Evolutionary conservation across 225 moss, liverwort and hornwort species (phyloP).

Genomic region (Physcomitrium patens): DNA sequence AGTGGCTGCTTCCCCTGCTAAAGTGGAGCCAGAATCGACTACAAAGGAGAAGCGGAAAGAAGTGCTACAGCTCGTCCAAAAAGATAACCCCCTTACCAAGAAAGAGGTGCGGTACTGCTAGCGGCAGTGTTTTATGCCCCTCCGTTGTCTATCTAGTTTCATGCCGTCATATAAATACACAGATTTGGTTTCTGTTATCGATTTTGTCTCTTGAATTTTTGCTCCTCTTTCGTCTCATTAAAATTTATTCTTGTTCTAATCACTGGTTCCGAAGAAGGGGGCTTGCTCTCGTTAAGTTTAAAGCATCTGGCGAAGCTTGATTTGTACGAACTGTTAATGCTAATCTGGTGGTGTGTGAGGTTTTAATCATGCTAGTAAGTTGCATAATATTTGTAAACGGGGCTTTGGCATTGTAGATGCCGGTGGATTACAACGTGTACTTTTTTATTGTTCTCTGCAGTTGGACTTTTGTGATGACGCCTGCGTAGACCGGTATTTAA

Average conservation of each 20-base stretch:
- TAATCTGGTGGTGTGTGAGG: not conserved
- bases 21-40: constrained; percentile 40
- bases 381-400: not conserved
- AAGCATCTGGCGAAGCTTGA: constrained; percentile 3
- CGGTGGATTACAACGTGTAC: not conserved
- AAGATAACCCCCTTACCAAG: constrained; percentile 40
- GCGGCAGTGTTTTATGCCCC: not conserved
- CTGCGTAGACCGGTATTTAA: constrained; percentile 75
- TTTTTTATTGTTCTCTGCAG: constrained; percentile 43
- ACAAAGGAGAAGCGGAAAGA: constrained; percentile 32
- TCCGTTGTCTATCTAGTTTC: constrained; percentile 10
- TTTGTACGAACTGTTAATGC: not conserved
- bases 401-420: not conserved
- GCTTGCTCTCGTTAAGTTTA: not conserved
- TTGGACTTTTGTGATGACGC: constrained; percentile 76
- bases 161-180: not conserved
- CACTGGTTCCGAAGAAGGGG: not conserved
- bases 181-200: not conserved
- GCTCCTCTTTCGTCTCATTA: not conserved
- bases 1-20: constrained; percentile 33
- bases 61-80: constrained; percentile 39
- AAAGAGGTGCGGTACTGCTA: constrained; percentile 34
- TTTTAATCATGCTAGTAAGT: not conserved
- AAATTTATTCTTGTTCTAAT: not conserved
- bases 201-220: not conserved